Evolutionary conservation across 495 filamentous ascomycete genomes (phyloP), one percentile per base, ranked within the genome.

Genomic region (Neurospora cerealis): DNA sequence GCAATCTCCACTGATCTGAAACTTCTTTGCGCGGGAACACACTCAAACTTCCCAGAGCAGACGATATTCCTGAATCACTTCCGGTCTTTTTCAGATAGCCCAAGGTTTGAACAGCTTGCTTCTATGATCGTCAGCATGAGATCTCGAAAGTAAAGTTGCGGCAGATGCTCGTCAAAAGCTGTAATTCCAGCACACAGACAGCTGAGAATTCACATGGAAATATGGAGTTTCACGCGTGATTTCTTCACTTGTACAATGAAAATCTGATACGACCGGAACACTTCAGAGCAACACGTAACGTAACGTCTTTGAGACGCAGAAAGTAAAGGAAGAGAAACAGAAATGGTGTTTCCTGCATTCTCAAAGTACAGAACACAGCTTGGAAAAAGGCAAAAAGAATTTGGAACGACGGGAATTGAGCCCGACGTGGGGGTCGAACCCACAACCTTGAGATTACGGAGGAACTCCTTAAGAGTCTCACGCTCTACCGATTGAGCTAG

Each of bases 401-500:
- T 15, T 28, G 48, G 48, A 60, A 60, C 48, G 48, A 60, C 48
- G 48, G 48, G 48, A 60, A 60, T 60, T 60, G 48, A 60, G 48
- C 48, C 48, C 48, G 48, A 60, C 48, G 48, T 60, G 48, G 48
- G 48, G 24, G 24, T 28, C 24, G 24, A 54, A 54, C 46, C 46
- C 46, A 54, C 46, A 54, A 54, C 46, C 46, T 54, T 54, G 46
- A 54, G 46, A 54, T 62, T 62, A 62, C 54, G 54, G 54, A 62
- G 24, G 2, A 60, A 60, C 13, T 62, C 54, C 54, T 89, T 90
- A 90, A 90, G 88, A 90, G 88, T 90, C 88, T 89, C 86, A 89
- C 88, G 88, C 88, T 90, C 88, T 89, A 88, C 88, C 88, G 88
- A 90, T 89, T 90, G 88, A 90, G 88, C 88, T 90, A 90, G 86